These are phyloP conservation scores for Jaminaea rosea DNA, from an alignment of 1,284 basidiomycete species.

Conservation along the genomic window DNA sequence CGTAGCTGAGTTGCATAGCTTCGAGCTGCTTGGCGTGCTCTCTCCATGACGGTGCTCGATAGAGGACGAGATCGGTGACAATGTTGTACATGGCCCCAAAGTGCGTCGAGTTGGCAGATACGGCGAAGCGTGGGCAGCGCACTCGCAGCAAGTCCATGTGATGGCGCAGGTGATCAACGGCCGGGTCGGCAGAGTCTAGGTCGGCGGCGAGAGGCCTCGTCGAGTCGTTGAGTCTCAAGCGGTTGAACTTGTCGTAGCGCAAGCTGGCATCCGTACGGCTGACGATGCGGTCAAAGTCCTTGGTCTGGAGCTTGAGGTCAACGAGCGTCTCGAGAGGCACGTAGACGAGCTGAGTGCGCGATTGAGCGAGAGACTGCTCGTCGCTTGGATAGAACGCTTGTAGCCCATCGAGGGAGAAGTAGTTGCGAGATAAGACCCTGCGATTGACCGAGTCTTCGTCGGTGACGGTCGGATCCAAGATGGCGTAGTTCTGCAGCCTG, in stretches of 20 bases:
- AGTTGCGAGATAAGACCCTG: conserved; percentile 74
- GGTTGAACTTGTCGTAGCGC: conserved; percentile 88
- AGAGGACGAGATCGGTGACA: conserved; percentile 71
- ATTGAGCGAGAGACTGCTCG: conserved; percentile 46
- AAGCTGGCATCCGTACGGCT: conserved; percentile 78
- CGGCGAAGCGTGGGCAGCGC: conserved; percentile 64
- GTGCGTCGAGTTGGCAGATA: conserved; percentile 77
- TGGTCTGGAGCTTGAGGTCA: conserved; percentile 17
- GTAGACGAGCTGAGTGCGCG: conserved; percentile 45
- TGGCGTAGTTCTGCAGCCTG: conserved; percentile 68
- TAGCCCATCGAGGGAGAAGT: conserved; percentile 65
- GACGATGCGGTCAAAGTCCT: conserved; percentile 64
- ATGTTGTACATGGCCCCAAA: conserved; percentile 81
- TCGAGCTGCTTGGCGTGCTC: conserved; percentile 51
- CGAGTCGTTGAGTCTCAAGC: conserved; percentile 58
- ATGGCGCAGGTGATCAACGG: conserved; percentile 63
- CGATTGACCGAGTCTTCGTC: conserved; percentile 76
- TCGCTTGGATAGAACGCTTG: conserved; percentile 73
- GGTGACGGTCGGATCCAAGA: conserved; percentile 59
- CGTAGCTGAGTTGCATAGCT: conserved; percentile 77
- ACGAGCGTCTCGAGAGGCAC: conserved; percentile 71
- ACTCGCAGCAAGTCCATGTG: conserved; percentile 76
- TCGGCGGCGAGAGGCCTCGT: conserved; percentile 52
- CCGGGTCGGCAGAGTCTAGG: conserved; percentile 28
- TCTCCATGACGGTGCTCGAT: conserved; percentile 64